Conservation (phyloP, 2,329 filamentous ascomycete species). For the Aspergillus fructus region DNA sequence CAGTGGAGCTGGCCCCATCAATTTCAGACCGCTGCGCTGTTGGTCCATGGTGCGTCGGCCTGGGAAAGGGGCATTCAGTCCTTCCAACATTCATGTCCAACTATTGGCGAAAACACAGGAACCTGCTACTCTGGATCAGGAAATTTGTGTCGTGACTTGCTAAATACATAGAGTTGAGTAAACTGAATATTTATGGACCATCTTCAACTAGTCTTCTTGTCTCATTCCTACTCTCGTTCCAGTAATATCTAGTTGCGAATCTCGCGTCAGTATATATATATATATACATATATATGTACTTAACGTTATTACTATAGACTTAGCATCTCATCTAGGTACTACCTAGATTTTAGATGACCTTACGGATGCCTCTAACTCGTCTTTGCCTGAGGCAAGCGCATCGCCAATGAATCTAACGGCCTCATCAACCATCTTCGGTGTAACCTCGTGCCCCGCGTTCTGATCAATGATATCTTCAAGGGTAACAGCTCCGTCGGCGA, state of each 20-base stretch:
- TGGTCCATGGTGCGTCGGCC: background rate
- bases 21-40: background rate
- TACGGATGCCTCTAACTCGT: constrained; percentile 23
- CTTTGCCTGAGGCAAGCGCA: constrained; percentile 33
- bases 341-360: constrained; percentile 37
- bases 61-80: constrained; percentile 10
- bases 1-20: constrained; percentile 31
- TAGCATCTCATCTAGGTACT: constrained; percentile 27
- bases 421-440: constrained; percentile 54
- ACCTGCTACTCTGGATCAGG: background rate
- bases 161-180: too few relatives aligned
- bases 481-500: constrained; percentile 50
- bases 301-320: too few relatives aligned
- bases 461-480: constrained; percentile 59
- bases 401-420: constrained; percentile 55
- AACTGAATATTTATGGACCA: too few relatives aligned
- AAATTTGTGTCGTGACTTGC: background rate
- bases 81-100: background rate
- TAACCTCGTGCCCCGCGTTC: constrained; percentile 59
- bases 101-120: background rate
- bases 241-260: background rate
- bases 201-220: background rate
- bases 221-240: background rate
- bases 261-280: background rate
- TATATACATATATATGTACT: background rate